These are phyloP conservation scores for Gonapodya prolifera DNA, from an alignment of 192 early-diverging fungal species.

Conservation along the genomic window DNA sequence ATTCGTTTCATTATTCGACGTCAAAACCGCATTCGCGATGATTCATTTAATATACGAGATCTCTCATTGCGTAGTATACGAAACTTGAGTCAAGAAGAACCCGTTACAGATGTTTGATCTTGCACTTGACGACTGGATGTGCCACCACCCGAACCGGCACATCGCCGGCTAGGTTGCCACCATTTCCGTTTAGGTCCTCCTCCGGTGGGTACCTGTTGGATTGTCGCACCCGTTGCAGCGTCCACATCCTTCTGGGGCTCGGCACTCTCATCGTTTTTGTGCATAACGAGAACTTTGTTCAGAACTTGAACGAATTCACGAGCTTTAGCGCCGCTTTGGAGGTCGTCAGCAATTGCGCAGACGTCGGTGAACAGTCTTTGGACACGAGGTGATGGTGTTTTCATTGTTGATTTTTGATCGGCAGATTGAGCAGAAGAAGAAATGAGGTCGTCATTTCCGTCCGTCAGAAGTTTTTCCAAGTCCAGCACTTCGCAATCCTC, in stretches of 20 bases:
- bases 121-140: too few relatives aligned
- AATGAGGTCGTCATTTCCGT: conserved; percentile 23
- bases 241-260: neutral
- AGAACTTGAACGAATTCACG: conserved; percentile 38
- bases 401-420: conserved; percentile 5
- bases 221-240: too few relatives aligned
- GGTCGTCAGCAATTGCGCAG: conserved; percentile 37
- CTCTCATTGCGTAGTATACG: too few relatives aligned
- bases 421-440: conserved; percentile 10
- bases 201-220: too few relatives aligned
- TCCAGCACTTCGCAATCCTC: conserved; percentile 12
- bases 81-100: too few relatives aligned
- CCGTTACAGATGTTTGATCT: too few relatives aligned
- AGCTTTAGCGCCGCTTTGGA: conserved; percentile 40
- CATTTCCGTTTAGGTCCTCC: too few relatives aligned
- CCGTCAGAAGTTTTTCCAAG: conserved; percentile 21
- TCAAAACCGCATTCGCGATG: too few relatives aligned
- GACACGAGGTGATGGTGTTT: neutral
- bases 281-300: conserved; percentile 42
- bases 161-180: too few relatives aligned
- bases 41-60: too few relatives aligned
- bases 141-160: too few relatives aligned
- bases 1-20: too few relatives aligned
- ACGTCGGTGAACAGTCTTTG: conserved; percentile 28
- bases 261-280: conserved; percentile 11